Conservation (phyloP, 2,329 filamentous ascomycete species). For the Botrytis fragariae region DNA sequence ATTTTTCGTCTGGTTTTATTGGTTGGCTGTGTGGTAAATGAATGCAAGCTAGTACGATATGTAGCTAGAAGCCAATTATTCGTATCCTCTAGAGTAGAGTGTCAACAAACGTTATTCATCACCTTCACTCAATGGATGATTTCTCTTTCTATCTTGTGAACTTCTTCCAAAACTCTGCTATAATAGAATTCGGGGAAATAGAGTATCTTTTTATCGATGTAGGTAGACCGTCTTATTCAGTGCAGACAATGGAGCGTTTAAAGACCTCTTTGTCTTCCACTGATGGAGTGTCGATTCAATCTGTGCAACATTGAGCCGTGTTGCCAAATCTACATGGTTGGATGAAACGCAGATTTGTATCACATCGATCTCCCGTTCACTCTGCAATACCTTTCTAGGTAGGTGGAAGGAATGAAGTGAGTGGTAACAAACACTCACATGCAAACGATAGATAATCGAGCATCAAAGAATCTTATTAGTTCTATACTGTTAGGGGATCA, state of each 20-base stretch:
- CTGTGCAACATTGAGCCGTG: background rate
- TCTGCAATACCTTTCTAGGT: background rate
- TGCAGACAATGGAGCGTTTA: background rate
- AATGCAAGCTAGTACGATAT: background rate
- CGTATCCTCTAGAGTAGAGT: background rate
- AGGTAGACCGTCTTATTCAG: background rate
- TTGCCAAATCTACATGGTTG: background rate
- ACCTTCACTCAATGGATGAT: background rate
- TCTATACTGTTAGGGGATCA: background rate
- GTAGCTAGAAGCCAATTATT: background rate
- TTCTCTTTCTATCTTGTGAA: background rate
- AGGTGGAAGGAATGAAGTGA: background rate
- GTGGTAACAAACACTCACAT: background rate
- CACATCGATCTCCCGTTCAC: background rate
- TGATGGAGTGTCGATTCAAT: background rate
- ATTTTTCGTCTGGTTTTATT: background rate
- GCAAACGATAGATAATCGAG: background rate
- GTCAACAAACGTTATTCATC: background rate
- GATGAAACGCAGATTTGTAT: background rate
- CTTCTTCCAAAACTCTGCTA: background rate
- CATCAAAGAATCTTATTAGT: background rate
- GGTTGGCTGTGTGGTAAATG: background rate
- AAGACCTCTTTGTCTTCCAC: background rate
- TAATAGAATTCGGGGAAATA: background rate
- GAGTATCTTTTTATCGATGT: background rate